Evolutionary conservation across 768 basidiomycete species (phyloP).

Genomic region (Boletus huronensis): DNA sequence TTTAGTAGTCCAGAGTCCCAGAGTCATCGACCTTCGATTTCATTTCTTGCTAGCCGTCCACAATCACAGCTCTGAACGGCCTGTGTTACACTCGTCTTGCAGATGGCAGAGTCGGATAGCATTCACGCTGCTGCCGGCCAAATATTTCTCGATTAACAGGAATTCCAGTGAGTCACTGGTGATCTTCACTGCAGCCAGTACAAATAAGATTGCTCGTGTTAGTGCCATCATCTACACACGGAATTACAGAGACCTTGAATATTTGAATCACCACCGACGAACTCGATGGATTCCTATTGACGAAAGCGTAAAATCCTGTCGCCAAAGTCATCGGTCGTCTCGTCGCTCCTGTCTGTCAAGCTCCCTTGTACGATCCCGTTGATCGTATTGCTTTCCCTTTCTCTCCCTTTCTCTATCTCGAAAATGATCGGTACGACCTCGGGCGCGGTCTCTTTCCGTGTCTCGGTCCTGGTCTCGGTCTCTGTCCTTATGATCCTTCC

Average conservation of each 20-base stretch:
- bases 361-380: constrained; percentile 19
- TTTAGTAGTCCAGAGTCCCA: no score
- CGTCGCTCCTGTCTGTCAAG: constrained; percentile 16
- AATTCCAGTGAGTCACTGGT: not conserved
- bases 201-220: no score
- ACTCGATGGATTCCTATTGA: not conserved
- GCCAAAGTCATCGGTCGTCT: constrained; percentile 3
- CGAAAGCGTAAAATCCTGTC: not conserved
- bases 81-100: no score
- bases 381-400: not conserved
- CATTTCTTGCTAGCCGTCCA: no score
- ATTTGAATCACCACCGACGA: no score
- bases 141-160: not conserved
- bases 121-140: not conserved
- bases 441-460: constrained; percentile 27
- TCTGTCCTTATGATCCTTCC: constrained; percentile 9
- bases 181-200: not conserved
- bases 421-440: constrained; percentile 30
- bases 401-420: constrained; percentile 23
- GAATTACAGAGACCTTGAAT: not conserved
- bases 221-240: not conserved
- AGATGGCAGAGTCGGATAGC: no score
- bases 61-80: no score
- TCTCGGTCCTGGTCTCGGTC: constrained; percentile 21
- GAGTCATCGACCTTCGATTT: no score